phyloP scores from a whole-genome alignment of 164 flowering plant genomes.

The Nymphaea colorata region DNA sequence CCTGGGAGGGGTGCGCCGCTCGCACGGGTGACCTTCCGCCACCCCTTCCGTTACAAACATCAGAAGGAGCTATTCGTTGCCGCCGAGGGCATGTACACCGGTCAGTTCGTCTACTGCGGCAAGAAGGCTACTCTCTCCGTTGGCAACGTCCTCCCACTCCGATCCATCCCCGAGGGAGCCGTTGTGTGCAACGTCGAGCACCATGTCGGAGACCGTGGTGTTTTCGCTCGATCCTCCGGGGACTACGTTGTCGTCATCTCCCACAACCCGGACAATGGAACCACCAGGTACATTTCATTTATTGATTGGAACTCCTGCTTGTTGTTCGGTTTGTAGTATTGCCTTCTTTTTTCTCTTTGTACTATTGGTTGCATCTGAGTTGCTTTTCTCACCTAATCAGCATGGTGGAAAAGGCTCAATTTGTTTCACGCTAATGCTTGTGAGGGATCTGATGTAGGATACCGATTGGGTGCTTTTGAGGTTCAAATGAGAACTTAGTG shows the following conservation, averaged over 20 bases:
- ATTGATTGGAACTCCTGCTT: neutral
- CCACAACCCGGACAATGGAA: conserved; percentile 50
- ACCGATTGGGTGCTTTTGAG: too few species aligned
- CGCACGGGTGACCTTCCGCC: conserved; percentile 44
- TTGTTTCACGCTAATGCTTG: too few species aligned
- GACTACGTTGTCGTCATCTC: conserved; percentile 43
- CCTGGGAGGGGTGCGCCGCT: conserved; percentile 59
- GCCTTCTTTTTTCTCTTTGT: too few species aligned
- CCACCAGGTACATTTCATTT: conserved; percentile 21
- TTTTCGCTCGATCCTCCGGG: conserved; percentile 40
- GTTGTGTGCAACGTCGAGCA: conserved; percentile 59
- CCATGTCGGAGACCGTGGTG: conserved; percentile 51
- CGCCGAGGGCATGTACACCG: conserved; percentile 54
- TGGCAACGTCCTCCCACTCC: conserved; percentile 43
- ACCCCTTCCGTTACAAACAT: conserved; percentile 46
- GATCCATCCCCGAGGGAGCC: conserved; percentile 54
- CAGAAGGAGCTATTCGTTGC: conserved; percentile 59
- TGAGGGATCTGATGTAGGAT: too few species aligned
- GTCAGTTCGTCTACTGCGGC: conserved; percentile 54
- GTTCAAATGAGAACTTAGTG: too few species aligned
- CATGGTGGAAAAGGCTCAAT: too few species aligned
- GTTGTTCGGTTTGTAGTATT: too few species aligned
- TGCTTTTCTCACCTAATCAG: too few species aligned
- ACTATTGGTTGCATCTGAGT: too few species aligned
- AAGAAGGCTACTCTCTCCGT: conserved; percentile 45